Evolutionary conservation across 2,329 filamentous ascomycete species (phyloP).

Genomic region (Aquanectria penicillioides): DNA sequence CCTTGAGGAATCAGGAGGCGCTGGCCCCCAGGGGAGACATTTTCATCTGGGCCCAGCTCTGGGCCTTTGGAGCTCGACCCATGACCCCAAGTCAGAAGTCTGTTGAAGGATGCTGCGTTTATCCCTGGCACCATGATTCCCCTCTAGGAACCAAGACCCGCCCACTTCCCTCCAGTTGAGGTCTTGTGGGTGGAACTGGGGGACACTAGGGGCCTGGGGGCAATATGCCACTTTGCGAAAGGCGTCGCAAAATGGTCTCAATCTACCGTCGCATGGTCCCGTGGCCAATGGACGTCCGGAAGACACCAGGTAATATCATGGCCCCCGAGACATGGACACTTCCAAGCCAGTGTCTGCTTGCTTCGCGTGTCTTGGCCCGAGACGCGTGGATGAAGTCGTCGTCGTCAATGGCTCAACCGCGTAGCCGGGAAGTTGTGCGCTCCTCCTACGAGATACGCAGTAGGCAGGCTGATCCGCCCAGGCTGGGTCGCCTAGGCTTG

Average conservation of each 20-base stretch:
- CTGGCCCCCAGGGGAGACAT: slow-evolving; percentile 27
- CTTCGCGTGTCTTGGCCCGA: slow-evolving; percentile 25
- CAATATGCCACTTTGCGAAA: slow-evolving; percentile 27
- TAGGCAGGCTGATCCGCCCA: slow-evolving; percentile 32
- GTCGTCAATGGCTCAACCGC: slow-evolving; percentile 26
- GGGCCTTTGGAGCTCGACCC: slow-evolving; percentile 28
- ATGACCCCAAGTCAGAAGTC: slow-evolving; percentile 29
- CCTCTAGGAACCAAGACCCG: slow-evolving; percentile 20
- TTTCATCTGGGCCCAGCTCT: slow-evolving; percentile 17
- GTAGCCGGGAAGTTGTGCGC: slow-evolving; percentile 1
- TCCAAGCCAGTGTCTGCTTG: slow-evolving; percentile 9
- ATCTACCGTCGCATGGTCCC: slow-evolving; percentile 33
- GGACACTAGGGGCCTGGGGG: not conserved
- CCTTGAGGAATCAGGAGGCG: slow-evolving; percentile 32
- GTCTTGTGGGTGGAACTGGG: slow-evolving; percentile 23
- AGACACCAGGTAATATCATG: slow-evolving; percentile 19
- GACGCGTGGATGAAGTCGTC: slow-evolving; percentile 26
- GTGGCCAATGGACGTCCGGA: slow-evolving; percentile 32
- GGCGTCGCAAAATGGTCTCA: slow-evolving; percentile 33
- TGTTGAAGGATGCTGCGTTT: slow-evolving; percentile 16
- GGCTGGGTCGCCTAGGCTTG: slow-evolving; percentile 31
- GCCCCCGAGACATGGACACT: slow-evolving; percentile 23
- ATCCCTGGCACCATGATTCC: slow-evolving; percentile 27
- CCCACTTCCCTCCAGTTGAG: slow-evolving; percentile 17
- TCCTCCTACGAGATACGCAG: slow-evolving; percentile 14